Base-by-base conservation (phyloP, 2,329 filamentous ascomycete species). In the Cytospora piceae region DNA sequence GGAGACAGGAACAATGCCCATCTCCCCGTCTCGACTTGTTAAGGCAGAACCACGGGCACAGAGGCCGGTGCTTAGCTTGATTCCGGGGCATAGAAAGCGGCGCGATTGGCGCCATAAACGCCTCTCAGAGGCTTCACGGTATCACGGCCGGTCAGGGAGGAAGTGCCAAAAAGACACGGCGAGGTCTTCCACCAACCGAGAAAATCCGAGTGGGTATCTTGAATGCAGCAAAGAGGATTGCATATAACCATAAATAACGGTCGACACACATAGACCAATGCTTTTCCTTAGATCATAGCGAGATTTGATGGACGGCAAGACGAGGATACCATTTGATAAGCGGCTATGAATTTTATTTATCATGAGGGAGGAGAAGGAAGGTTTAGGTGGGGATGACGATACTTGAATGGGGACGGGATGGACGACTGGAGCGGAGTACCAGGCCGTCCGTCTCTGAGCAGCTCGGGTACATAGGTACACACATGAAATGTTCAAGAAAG, bases 221-320 rank as follows among this genome's bases (percentile, higher is more conserved):
- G n/a, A 22, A 22, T 49, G 15, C 46, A 49, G 9, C n/a, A 24
- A 24, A 14, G 46, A 22, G 46, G n/a, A n/a, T 49, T 24, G 46
- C 46, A 49, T 49, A 9, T 14, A 24, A 20, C 46, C n/a, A 49
- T 49, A 22, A 24, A 49, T 14, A 9, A 12, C n/a, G 46, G 46
- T 49, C 46, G 46, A 49, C 11, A 20, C 11, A 24, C 46, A 49
- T 49, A 49, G 46, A 49, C 22, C n/a, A 49, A 9, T 49, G 46
- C 46, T 24, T 49, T 49, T 49, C 46, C 20, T 49, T 49, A 49
- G 46, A 49, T 49, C 46, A 49, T 49, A 49, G 46, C 46, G 46
- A 49, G 9, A 49, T 24, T 49, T 24, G n/a, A 49, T 49, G 46
- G n/a, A 24, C n/a, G n/a, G 46, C 46, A 49, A 49, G 46, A 49